These are phyloP conservation scores for Polyporus arcularius DNA, from an alignment of 768 basidiomycete genomes.

Conservation along the genomic window DNA sequence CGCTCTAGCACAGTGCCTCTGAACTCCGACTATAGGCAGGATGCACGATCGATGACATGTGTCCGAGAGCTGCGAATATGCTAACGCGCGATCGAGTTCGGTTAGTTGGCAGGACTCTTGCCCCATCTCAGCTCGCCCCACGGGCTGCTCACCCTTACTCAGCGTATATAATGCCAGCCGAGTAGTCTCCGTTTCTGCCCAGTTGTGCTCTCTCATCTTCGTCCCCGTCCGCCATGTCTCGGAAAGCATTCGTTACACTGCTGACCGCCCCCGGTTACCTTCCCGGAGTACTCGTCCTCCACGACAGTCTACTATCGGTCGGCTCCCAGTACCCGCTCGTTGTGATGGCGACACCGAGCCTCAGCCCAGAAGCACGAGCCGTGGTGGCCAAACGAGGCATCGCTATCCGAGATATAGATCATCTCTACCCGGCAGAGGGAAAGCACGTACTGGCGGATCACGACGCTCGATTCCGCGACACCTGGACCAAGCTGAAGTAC, in stretches of 20 bases:
- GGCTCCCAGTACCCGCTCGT: slow-evolving; percentile 51
- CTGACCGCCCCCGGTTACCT: slow-evolving; percentile 68
- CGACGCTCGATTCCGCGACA: slow-evolving; percentile 57
- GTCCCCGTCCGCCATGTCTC: slow-evolving; percentile 15
- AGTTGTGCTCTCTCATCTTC: neutral
- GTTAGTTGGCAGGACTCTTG: too few species aligned
- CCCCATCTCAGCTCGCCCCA: neutral
- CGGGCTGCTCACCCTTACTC: neutral
- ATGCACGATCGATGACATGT: too few species aligned
- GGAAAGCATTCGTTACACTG: slow-evolving; percentile 72
- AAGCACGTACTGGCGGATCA: slow-evolving; percentile 33
- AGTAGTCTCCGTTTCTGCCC: neutral
- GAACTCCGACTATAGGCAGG: too few species aligned
- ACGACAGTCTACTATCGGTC: slow-evolving; percentile 47
- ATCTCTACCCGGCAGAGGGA: slow-evolving; percentile 53
- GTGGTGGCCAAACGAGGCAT: slow-evolving; percentile 59
- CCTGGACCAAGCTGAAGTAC: slow-evolving; percentile 64
- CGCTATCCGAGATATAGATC: slow-evolving; percentile 55
- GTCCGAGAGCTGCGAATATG: too few species aligned
- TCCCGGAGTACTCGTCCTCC: slow-evolving; percentile 55
- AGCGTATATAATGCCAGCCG: neutral
- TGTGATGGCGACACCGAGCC: slow-evolving; percentile 47
- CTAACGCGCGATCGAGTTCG: too few species aligned
- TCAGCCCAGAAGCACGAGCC: slow-evolving; percentile 39
- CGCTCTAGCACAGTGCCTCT: too few species aligned